These are phyloP conservation scores for Ascochyta pisi DNA, from an alignment of 2,329 filamentous ascomycete genomes.

Conservation along the genomic window DNA sequence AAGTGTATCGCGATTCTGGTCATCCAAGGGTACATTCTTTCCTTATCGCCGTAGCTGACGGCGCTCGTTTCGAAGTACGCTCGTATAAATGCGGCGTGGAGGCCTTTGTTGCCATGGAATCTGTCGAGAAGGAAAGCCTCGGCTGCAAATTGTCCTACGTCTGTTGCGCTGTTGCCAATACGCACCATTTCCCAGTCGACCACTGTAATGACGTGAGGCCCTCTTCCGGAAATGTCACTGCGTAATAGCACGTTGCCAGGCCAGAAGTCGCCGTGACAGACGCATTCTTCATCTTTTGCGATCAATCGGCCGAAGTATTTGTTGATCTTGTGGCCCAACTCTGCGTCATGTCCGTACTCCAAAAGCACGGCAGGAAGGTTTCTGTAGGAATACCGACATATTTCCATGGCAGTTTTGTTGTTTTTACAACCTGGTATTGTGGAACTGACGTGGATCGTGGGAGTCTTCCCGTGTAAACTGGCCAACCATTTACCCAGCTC, in stretches of 20 bases:
- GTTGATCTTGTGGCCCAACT: constrained; percentile 35
- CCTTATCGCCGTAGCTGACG: constrained; percentile 4
- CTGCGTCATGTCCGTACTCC: constrained; percentile 30
- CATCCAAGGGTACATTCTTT: constrained; percentile 26
- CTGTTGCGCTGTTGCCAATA: constrained; percentile 44
- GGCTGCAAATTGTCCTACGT: constrained; percentile 49
- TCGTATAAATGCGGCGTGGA: constrained; percentile 37
- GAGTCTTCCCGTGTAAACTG: constrained; percentile 33
- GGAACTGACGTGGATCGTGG: constrained; percentile 8
- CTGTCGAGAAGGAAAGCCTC: constrained; percentile 48
- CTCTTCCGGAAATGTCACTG: background rate
- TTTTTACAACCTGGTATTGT: background rate
- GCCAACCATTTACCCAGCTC: constrained; percentile 45
- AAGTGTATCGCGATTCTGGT: constrained; percentile 43
- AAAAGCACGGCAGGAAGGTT: constrained; percentile 33
- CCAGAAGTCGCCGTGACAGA: constrained; percentile 52
- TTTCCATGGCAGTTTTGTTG: constrained; percentile 34
- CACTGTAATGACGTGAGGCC: constrained; percentile 32
- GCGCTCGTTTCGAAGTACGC: constrained; percentile 27
- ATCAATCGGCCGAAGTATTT: constrained; percentile 38
- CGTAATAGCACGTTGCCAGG: constrained; percentile 47
- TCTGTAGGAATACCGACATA: constrained; percentile 42
- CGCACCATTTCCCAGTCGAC: constrained; percentile 49
- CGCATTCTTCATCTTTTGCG: constrained; percentile 37
- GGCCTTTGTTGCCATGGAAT: constrained; percentile 38